Evolutionary conservation across 192 early-diverging fungal genomes (phyloP).

Genomic region (Umbelopsis isabellina): DNA sequence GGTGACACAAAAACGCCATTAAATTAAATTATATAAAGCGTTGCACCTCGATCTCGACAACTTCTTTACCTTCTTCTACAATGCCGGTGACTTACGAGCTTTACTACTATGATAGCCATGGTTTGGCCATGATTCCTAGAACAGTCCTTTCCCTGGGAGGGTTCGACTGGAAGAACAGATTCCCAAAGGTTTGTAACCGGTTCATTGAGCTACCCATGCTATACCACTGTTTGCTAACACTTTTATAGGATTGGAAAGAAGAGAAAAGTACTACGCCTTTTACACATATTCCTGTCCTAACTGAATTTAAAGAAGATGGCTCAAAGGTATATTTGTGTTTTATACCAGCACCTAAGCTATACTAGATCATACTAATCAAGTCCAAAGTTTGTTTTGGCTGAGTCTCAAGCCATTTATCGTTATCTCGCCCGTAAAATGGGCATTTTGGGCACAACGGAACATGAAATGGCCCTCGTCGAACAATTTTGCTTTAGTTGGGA

Average conservation of each 20-base stretch:
- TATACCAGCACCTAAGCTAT: too few species aligned
- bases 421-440: constrained; percentile 22
- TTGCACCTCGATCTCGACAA: neutral
- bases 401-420: constrained; percentile 4
- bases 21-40: neutral
- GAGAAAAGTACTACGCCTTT: constrained; percentile 6
- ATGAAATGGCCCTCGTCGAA: constrained; percentile 15
- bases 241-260: constrained; percentile 14
- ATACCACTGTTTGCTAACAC: neutral
- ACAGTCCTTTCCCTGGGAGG: constrained; percentile 8
- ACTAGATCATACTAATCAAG: too few species aligned
- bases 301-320: constrained; percentile 13
- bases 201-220: neutral
- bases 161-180: constrained; percentile 7
- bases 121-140: constrained; percentile 14
- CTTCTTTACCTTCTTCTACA: neutral
- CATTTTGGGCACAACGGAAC: constrained; percentile 8
- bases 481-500: constrained; percentile 22
- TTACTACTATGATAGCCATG: neutral
- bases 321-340: neutral
- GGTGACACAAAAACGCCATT: neutral
- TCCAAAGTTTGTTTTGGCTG: constrained; percentile 13
- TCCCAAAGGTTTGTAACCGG: neutral
- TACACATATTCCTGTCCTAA: constrained; percentile 21
- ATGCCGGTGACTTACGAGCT: constrained; percentile 9